These are phyloP conservation scores for Erigeron philadelphicus DNA, from an alignment of 140 eudicot genomes.

Conservation along the genomic window DNA sequence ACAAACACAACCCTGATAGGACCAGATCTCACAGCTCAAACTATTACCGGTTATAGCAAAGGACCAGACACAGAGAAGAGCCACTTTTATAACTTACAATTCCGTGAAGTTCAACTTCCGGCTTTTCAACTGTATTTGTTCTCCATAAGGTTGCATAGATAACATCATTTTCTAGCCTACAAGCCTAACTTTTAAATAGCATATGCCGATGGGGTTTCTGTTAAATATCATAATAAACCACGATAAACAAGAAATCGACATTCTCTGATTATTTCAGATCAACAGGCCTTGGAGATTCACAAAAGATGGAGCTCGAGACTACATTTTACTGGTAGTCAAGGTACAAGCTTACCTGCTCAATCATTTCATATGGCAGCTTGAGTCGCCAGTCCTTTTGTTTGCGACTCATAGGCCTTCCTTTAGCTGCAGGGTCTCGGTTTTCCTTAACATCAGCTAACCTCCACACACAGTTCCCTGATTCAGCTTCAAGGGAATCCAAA, in stretches of 20 bases:
- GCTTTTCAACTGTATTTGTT: neutral
- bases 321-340: constrained; percentile 34
- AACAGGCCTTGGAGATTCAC: neutral
- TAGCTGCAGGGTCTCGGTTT: constrained; percentile 62
- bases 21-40: neutral
- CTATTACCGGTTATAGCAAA: neutral
- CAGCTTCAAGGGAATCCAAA: constrained; percentile 57
- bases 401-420: constrained; percentile 74
- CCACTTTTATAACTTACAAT: neutral
- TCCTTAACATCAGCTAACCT: constrained; percentile 85
- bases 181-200: neutral
- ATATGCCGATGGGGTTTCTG: neutral
- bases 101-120: neutral
- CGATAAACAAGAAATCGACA: neutral
- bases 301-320: constrained; percentile 5
- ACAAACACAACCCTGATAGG: neutral
- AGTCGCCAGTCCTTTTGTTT: constrained; percentile 72
- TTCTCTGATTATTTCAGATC: too few relatives aligned
- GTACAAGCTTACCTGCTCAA: constrained; percentile 46
- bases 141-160: neutral
- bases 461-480: constrained; percentile 65
- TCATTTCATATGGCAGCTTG: constrained; percentile 42
- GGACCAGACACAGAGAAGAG: neutral
- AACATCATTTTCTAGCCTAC: neutral
- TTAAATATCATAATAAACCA: neutral